Percentiles rank a stretch among this genome's conserved stretches.
Conservation (phyloP, 1,284 basidiomycete species). For the Cutaneotrichosporon sp. region DNA sequence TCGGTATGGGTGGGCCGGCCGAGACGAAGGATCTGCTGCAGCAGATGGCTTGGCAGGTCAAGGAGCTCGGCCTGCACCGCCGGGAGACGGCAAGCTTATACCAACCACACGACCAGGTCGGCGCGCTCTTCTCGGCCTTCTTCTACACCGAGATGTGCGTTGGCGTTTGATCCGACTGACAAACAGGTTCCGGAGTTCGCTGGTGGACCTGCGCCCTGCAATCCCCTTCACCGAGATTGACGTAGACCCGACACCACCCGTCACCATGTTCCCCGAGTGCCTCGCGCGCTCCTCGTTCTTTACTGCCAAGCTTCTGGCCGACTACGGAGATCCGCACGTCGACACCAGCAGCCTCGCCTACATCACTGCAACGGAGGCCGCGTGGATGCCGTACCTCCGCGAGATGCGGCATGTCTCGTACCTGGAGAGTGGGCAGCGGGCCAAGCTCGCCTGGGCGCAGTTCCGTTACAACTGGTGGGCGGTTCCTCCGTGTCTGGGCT, state of each 20-base stretch:
- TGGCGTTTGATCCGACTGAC: neutral
- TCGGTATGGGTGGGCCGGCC: conserved; percentile 25
- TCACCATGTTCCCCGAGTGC: conserved; percentile 20
- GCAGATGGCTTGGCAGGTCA: conserved; percentile 35
- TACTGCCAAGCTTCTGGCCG: conserved; percentile 24
- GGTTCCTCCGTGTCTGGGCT: neutral
- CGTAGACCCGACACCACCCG: conserved; percentile 22
- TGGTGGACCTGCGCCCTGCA: conserved; percentile 26
- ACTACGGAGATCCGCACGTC: conserved; percentile 25
- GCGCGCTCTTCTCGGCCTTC: conserved; percentile 27
- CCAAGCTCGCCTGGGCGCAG: conserved; percentile 26
- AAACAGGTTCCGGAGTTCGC: conserved; percentile 26
- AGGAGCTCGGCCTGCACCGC: conserved; percentile 30
- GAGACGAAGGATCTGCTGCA: conserved; percentile 28
- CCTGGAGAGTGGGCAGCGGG: conserved; percentile 6
- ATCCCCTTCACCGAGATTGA: conserved; percentile 32
- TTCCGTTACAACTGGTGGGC: conserved; percentile 33
- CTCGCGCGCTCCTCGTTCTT: conserved; percentile 19
- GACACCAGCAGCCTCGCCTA: conserved; percentile 29
- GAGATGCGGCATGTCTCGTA: conserved; percentile 19
- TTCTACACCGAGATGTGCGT: conserved; percentile 32
- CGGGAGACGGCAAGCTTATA: conserved; percentile 28
- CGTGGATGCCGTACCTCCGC: conserved; percentile 25
- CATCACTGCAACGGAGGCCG: conserved; percentile 21
- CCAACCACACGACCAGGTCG: conserved; percentile 26